Evolutionary conservation across 345 rosid genomes (phyloP), one percentile per base, ranked within the genome.

Genomic region (Cardiospermum halicacabum): DNA sequence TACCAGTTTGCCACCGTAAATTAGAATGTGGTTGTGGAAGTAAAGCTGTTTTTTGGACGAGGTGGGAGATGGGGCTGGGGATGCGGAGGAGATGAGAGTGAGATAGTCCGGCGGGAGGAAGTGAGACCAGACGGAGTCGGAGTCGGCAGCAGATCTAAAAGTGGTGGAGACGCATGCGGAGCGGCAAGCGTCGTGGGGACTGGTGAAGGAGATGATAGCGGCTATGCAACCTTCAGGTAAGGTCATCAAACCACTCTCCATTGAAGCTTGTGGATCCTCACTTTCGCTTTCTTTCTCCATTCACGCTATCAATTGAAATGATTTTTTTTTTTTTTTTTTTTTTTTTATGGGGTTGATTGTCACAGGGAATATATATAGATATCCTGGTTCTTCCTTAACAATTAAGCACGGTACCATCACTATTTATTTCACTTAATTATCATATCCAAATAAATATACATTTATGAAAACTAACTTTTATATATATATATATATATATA

Each of bases 1-100:
- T 63, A 71, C 82, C 82, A 18, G 40, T 60, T 40, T 71, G n/a
- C 77, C 76, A 27, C 49, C 64, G 16, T 69, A 69, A 45, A 74
- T 47, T 48, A 74, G 76, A 45, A 74, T 25, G 0, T 76, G 79
- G n/a, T 36, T 47, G 39, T 69, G 48, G 28, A 71, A 37, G 34
- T 43, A n/a, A 21, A 43, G 21, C 21, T 43, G 7, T 21, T 43
- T 43, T 21, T n/a, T 43, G 8, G 49, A 43, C 21, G 22, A n/a
- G 19, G 1, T 3, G 7, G 49, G 1, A n/a, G 71, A 25, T 22
- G 48, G 18, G 25, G 62, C 26, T n/a, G 66, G 48, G 7, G 49
- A 18, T 0, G 45, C 42, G 18, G 34, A 22, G 21, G 64, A 43
- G 18, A 69, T 36, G 1, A 66, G 24, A 18, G 71, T 1, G n/a